Evolutionary conservation across 2,329 filamentous ascomycete genomes (phyloP).

Genomic region (Penicillium palitans): DNA sequence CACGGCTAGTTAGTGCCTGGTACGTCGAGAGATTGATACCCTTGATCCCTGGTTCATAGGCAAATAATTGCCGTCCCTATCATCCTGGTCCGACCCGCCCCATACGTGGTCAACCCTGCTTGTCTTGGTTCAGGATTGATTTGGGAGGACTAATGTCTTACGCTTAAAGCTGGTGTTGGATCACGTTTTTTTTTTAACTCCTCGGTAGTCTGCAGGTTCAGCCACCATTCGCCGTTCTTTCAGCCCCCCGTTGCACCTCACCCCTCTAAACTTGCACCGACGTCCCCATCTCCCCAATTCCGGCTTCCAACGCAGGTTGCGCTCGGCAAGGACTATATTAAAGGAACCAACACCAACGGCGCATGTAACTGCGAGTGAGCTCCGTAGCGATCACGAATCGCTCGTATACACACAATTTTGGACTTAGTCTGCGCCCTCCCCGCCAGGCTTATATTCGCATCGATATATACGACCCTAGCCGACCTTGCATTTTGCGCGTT

Average conservation of each 20-base stretch:
- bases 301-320: background rate
- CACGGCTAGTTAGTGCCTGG: conserved; percentile 7
- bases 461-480: background rate
- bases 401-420: background rate
- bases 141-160: conserved; percentile 14
- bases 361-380: background rate
- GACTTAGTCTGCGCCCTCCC: background rate
- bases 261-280: conserved; percentile 20
- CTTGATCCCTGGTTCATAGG: background rate
- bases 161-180: conserved; percentile 16
- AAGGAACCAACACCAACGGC: background rate
- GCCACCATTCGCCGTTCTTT: conserved; percentile 21
- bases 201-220: conserved; percentile 18
- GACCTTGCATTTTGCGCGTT: background rate
- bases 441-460: background rate
- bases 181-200: conserved; percentile 20
- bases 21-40: conserved; percentile 10
- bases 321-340: background rate
- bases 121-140: conserved; percentile 4
- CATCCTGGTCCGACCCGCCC: background rate
- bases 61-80: conserved; percentile 4
- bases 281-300: conserved; percentile 1
- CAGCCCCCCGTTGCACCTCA: conserved; percentile 23
- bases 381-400: conserved; percentile 3
- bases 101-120: conserved; percentile 2